phyloP scores from a whole-genome alignment of 768 basidiomycete species.

The Boletus sp. region DNA sequence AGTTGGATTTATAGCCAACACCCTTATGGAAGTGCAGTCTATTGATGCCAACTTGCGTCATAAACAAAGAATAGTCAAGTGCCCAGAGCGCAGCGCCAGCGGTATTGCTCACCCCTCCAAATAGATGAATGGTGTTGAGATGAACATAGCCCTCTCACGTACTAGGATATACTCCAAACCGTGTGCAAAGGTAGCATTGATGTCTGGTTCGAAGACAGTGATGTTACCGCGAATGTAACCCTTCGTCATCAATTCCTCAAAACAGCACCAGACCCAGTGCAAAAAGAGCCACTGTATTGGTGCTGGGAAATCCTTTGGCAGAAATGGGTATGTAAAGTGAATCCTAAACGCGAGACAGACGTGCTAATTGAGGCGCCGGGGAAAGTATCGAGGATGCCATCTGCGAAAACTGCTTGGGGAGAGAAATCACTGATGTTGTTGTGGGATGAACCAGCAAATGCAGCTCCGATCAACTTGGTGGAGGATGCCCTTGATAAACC shows the following conservation, averaged over 20 bases:
- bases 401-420: slow-evolving; percentile 53
- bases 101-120: slow-evolving; percentile 58
- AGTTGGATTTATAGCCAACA: slow-evolving; percentile 67
- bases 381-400: slow-evolving; percentile 46
- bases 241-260: slow-evolving; percentile 68
- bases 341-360: slow-evolving; percentile 32
- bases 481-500: slow-evolving; percentile 36
- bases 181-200: slow-evolving; percentile 42
- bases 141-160: not conserved
- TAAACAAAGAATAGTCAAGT: slow-evolving; percentile 61
- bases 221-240: slow-evolving; percentile 55
- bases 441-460: slow-evolving; percentile 51
- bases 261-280: slow-evolving; percentile 48
- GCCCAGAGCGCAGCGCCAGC: slow-evolving; percentile 71
- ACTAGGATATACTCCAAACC: slow-evolving; percentile 54
- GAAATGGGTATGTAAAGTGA: not conserved
- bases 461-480: slow-evolving; percentile 45
- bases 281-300: slow-evolving; percentile 58
- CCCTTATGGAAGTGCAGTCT: slow-evolving; percentile 64
- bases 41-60: slow-evolving; percentile 51
- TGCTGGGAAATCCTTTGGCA: slow-evolving; percentile 39
- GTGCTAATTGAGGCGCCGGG: slow-evolving; percentile 51
- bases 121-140: not conserved
- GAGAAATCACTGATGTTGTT: slow-evolving; percentile 46
- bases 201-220: slow-evolving; percentile 48